These are phyloP conservation scores for Coemansia javaensis DNA, from an alignment of 192 early-diverging fungal species.

Conservation along the genomic window DNA sequence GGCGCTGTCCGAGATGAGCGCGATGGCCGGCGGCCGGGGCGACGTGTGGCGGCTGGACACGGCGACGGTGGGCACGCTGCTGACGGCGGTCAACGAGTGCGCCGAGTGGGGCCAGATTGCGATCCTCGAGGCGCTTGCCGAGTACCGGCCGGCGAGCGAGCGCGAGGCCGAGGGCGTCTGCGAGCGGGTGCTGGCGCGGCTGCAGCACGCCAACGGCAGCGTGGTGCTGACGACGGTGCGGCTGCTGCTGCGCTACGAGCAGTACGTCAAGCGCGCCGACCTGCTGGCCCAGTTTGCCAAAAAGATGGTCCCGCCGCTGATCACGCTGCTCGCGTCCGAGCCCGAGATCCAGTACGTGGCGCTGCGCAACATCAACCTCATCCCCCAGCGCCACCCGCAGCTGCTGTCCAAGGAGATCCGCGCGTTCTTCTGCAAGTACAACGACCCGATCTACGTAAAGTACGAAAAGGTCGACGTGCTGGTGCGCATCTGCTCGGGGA, in stretches of 20 bases:
- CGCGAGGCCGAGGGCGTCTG: slow-evolving; percentile 85
- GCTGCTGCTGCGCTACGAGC: slow-evolving; percentile 51
- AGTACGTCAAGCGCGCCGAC: slow-evolving; percentile 66
- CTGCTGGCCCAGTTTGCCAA: slow-evolving; percentile 65
- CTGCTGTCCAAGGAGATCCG: slow-evolving; percentile 88
- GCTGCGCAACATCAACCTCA: slow-evolving; percentile 92
- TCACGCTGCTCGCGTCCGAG: slow-evolving; percentile 80
- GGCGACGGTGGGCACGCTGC: slow-evolving; percentile 68
- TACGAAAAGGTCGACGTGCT: slow-evolving; percentile 93
- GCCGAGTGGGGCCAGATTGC: slow-evolving; percentile 99
- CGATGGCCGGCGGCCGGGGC: slow-evolving; percentile 56
- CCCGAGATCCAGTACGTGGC: slow-evolving; percentile 98
- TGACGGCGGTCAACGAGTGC: slow-evolving; percentile 95
- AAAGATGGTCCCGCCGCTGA: slow-evolving; percentile 95
- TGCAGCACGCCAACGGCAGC: slow-evolving; percentile 95
- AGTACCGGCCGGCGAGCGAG: slow-evolving; percentile 67
- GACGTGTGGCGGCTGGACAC: slow-evolving; percentile 77
- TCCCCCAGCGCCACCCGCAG: slow-evolving; percentile 83
- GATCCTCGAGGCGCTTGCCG: slow-evolving; percentile 79
- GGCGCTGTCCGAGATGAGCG: slow-evolving; percentile 86
- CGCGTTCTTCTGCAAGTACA: slow-evolving; percentile 98
- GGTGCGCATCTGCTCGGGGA: slow-evolving; percentile 79
- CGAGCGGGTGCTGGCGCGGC: slow-evolving; percentile 84
- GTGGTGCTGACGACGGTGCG: slow-evolving; percentile 90
- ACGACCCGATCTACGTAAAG: slow-evolving; percentile 97